A percentile compares a stretch with the other conserved stretches of the same genome.
phyloP scores from a whole-genome alignment of 495 filamentous ascomycete species.

The Tuber melanosporum region DNA sequence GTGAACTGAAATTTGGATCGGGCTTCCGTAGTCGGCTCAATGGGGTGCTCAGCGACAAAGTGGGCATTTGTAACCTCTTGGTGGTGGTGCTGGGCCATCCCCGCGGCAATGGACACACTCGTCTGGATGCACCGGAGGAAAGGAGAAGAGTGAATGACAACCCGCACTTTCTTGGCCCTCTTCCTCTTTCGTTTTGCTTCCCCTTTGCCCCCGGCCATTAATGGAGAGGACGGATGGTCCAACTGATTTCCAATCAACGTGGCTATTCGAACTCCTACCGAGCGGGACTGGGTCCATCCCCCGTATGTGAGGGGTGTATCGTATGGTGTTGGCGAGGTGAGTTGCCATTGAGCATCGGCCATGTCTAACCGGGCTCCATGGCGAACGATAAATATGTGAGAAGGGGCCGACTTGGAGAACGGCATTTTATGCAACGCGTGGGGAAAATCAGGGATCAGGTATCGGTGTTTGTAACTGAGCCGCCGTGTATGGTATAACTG shows the following conservation, averaged over 20 bases:
- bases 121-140: conserved; percentile 92
- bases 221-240: conserved; percentile 8
- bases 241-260: conserved; percentile 55
- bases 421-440: conserved; percentile 9
- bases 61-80: conserved; percentile 38
- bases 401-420: conserved; percentile 24
- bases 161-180: conserved; percentile 58
- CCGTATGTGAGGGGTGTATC: conserved; percentile 93
- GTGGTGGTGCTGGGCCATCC: conserved; percentile 62
- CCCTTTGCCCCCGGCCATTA: conserved; percentile 20
- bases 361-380: conserved; percentile 91
- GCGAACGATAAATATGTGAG: conserved; percentile 39
- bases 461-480: not conserved
- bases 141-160: conserved; percentile 86
- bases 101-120: conserved; percentile 79
- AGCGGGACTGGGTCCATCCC: conserved; percentile 80
- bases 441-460: not conserved
- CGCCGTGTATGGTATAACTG: not conserved
- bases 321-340: conserved; percentile 90
- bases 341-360: conserved; percentile 89
- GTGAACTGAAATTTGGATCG: conserved; percentile 42
- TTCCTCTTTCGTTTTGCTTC: conserved; percentile 20
- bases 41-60: conserved; percentile 28
- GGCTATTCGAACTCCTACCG: conserved; percentile 71
- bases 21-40: conserved; percentile 26